A percentile compares a stretch with the other conserved stretches of the same genome.
phyloP scores from a whole-genome alignment of 192 early-diverging fungal species.

The Spizellomyces sp. region DNA sequence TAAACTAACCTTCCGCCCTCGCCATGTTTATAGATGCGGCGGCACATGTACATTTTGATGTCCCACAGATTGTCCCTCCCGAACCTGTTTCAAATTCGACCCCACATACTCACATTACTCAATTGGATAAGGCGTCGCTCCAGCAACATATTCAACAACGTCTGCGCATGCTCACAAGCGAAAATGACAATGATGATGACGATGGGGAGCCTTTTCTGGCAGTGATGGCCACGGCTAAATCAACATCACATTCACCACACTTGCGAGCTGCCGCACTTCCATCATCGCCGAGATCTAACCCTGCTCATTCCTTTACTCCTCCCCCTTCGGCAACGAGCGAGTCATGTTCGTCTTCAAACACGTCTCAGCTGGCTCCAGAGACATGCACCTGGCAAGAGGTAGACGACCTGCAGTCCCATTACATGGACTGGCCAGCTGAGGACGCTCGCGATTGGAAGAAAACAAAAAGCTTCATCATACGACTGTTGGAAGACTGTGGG shows the following conservation, averaged over 20 bases:
- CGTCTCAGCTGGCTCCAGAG: background rate
- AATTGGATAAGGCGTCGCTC: conserved; percentile 9
- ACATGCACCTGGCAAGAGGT: conserved; percentile 18
- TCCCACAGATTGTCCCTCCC: background rate
- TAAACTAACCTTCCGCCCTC: background rate
- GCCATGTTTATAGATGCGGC: background rate
- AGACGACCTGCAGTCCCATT: conserved; percentile 59
- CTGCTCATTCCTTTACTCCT: conserved; percentile 13
- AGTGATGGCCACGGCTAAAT: background rate
- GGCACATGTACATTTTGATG: background rate
- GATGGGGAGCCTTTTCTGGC: conserved; percentile 15
- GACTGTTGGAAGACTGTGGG: conserved; percentile 45
- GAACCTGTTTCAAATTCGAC: background rate
- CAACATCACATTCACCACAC: background rate
- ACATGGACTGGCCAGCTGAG: conserved; percentile 59
- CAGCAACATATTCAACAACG: conserved; percentile 17
- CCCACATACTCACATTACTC: background rate
- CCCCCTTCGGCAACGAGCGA: conserved; percentile 4
- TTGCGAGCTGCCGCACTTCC: background rate
- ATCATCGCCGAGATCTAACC: conserved; percentile 1
- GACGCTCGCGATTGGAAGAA: conserved; percentile 61
- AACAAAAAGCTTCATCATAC: conserved; percentile 46
- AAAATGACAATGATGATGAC: background rate
- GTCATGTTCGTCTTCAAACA: background rate
- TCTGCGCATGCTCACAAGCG: conserved; percentile 4